Evolutionary conservation across 371 early-diverging fungal species (phyloP).

Genomic region (Polyrhizophydium stewartii): DNA sequence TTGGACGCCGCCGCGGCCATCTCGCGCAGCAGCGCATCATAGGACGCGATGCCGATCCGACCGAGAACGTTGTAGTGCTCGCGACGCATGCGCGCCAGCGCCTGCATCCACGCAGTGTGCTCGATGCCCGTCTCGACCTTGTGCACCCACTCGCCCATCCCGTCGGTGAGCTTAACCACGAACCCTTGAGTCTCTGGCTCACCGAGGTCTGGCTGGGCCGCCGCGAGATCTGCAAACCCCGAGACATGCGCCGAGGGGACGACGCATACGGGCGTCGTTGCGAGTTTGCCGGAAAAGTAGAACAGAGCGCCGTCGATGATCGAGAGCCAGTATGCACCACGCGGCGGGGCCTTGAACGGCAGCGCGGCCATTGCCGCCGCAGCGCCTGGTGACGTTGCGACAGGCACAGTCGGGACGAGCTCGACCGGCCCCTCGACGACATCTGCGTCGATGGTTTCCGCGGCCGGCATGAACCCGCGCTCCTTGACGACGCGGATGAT

Average conservation of each 20-base stretch:
- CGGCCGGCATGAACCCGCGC: conserved; percentile 1
- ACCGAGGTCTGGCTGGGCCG: too few relatives aligned
- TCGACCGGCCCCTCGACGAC: conserved; percentile 19
- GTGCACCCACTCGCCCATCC: not conserved
- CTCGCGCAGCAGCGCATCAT: conserved; percentile 5
- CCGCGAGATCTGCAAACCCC: too few relatives aligned
- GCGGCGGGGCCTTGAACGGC: too few relatives aligned
- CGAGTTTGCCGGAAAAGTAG: conserved; percentile 2
- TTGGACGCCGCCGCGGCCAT: conserved; percentile 4
- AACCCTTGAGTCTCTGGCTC: not conserved
- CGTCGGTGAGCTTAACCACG: not conserved
- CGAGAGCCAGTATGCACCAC: conserved; percentile 7
- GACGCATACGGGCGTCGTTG: conserved; percentile 6
- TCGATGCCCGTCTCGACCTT: not conserved
- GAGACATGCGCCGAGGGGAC: too few relatives aligned
- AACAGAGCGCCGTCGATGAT: conserved; percentile 13
- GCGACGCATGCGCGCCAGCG: conserved; percentile 5
- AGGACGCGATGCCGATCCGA: conserved; percentile 9
- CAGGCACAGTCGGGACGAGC: too few relatives aligned
- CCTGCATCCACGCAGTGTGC: conserved; percentile 1
- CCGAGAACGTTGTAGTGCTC: conserved; percentile 12
- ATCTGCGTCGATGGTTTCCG: conserved; percentile 4
- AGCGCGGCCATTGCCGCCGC: too few relatives aligned
- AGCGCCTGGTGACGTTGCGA: too few relatives aligned
- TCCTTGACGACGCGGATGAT: conserved; percentile 9